These are phyloP conservation scores for Iberis pinnata DNA, from an alignment of 345 rosid genomes.

Conservation along the genomic window DNA sequence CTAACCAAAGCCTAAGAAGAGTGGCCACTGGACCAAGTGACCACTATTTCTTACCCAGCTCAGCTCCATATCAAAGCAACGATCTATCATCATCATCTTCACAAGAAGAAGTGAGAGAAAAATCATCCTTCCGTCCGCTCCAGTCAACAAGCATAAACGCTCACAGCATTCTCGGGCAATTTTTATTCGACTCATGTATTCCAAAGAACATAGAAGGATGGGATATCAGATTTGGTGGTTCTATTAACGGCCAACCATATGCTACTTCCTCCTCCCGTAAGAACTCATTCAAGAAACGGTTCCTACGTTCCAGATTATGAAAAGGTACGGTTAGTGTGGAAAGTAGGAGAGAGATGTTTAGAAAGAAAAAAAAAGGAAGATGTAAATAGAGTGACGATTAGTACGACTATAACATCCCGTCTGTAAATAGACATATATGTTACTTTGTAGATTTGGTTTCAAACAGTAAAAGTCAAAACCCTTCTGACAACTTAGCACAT, in stretches of 20 bases:
- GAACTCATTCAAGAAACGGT: constrained; percentile 41
- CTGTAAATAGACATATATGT: too few species aligned
- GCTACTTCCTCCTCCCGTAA: constrained; percentile 47
- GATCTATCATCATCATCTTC: constrained; percentile 33
- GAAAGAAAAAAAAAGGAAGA: constrained; percentile 20
- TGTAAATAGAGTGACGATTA: constrained; percentile 26
- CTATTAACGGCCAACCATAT: constrained; percentile 60
- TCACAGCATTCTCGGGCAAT: constrained; percentile 75
- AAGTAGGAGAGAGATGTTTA: constrained; percentile 21
- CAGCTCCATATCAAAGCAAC: constrained; percentile 38
- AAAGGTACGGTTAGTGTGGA: constrained; percentile 4
- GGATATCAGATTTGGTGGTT: constrained; percentile 80
- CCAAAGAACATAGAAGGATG: constrained; percentile 95
- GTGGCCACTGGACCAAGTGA: constrained; percentile 72
- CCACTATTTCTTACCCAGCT: constrained; percentile 77
- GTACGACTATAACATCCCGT: too few species aligned
- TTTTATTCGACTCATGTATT: constrained; percentile 76
- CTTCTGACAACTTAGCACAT: too few species aligned
- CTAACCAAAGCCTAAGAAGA: constrained; percentile 82
- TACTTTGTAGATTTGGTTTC: too few species aligned
- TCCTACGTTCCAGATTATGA: constrained; percentile 62
- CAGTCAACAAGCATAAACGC: constrained; percentile 63
- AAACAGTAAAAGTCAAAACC: too few species aligned
- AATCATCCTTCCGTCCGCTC: constrained; percentile 32
- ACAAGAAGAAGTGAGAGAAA: constrained; percentile 49